Percentiles rank a stretch among this genome's conserved stretches.
These are phyloP conservation scores for Citeromyces siamensis DNA, from an alignment of 1,139 yeast genomes.

Conservation along the genomic window DNA sequence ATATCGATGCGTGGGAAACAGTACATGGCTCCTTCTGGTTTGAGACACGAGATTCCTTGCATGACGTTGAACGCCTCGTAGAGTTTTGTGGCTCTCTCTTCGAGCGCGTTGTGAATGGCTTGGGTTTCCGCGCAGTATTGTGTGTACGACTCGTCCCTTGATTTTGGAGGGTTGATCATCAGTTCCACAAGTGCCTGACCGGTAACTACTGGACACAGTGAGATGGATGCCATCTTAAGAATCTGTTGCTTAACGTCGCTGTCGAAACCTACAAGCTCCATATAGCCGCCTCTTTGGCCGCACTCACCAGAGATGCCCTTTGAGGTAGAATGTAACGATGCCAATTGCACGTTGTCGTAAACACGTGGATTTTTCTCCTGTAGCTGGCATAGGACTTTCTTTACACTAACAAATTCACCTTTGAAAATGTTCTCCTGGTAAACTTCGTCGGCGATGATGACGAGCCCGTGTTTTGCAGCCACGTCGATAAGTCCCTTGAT, in stretches of 20 bases:
- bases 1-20: conserved; percentile 72
- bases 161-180: conserved; percentile 83
- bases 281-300: conserved; percentile 98
- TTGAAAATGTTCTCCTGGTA: conserved; percentile 84
- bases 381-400: conserved; percentile 53
- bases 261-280: conserved; percentile 81
- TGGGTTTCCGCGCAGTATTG: conserved; percentile 49
- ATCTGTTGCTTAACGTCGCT: conserved; percentile 58
- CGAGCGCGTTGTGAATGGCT: conserved; percentile 48
- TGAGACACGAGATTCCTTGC: conserved; percentile 76
- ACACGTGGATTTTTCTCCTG: conserved; percentile 32
- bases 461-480: conserved; percentile 77
- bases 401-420: conserved; percentile 53
- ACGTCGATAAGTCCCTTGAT: conserved; percentile 61
- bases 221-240: conserved; percentile 78
- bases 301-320: conserved; percentile 98
- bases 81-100: conserved; percentile 48
- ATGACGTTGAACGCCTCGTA: conserved; percentile 60
- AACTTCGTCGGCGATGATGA: conserved; percentile 95
- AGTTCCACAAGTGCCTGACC: conserved; percentile 90
- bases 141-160: conserved; percentile 68
- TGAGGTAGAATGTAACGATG: conserved; percentile 90
- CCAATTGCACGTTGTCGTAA: conserved; percentile 71
- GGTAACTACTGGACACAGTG: conserved; percentile 85
- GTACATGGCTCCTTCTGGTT: conserved; percentile 97